Base-by-base conservation (phyloP, 1,139 yeast genomes). In the Yamadazyma pseudoaaseri region DNA sequence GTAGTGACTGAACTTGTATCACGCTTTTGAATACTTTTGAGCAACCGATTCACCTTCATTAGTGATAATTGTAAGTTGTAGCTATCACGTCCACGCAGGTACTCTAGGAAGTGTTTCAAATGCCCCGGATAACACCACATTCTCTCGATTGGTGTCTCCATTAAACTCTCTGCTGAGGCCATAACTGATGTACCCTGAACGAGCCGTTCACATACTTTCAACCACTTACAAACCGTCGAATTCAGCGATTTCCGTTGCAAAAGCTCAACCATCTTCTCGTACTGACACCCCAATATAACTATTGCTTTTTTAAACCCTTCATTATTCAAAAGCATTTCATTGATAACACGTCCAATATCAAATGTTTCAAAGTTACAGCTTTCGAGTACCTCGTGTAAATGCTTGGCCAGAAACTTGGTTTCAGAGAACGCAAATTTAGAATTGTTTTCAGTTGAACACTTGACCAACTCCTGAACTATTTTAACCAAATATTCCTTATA, bases 341-440 rank as follows among this genome's bases (percentile, higher is more conserved):
- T 43, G 16, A 51, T 22, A 5, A 48, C 27, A 9, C 30, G 22
- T 2, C 56, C 61, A 13, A 58, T 16, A 29, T 51, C 47, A 16
- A 54, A 33, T 13, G 34, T 39, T 11, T 43, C 41, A 6, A 51
- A 14, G 20, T 43, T 39, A 33, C 48, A 42, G 24, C 45, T 44
- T 31, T 20, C n/a, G n/a, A n/a, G n/a, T n/a, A n/a, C n/a, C n/a
- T n/a, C n/a, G n/a, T n/a, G n/a, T n/a, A n/a, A n/a, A n/a, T n/a
- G n/a, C n/a, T n/a, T n/a, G n/a, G n/a, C n/a, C n/a, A n/a, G n/a
- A n/a, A n/a, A n/a, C n/a, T n/a, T n/a, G n/a, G n/a, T n/a, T n/a
- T n/a, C n/a, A n/a, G n/a, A n/a, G n/a, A n/a, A n/a, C n/a, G n/a
- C n/a, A n/a, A n/a, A n/a, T n/a, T n/a, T n/a, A n/a, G n/a, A n/a